Percentiles rank a stretch among this genome's conserved stretches.
Conservation (phyloP, 2,329 filamentous ascomycete species). For the Geosmithia flava region DNA sequence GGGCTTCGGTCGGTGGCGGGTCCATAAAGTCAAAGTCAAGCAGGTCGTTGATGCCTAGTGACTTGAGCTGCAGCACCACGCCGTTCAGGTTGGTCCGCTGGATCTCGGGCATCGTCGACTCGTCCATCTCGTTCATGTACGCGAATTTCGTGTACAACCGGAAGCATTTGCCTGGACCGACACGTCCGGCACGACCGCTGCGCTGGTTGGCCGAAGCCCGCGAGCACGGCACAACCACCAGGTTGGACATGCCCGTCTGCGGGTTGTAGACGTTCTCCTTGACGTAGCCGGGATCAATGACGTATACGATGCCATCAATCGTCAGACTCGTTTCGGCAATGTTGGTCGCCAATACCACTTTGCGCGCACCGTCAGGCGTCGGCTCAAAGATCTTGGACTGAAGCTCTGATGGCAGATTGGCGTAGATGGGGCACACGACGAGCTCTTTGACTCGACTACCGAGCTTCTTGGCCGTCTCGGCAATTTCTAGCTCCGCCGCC, state of each 20-base stretch:
- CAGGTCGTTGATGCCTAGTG: constrained; percentile 81
- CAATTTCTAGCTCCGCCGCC: constrained; percentile 68
- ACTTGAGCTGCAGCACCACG: constrained; percentile 77
- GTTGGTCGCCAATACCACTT: constrained; percentile 90
- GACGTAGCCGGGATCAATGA: constrained; percentile 89
- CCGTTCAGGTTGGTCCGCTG: constrained; percentile 79
- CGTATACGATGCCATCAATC: constrained; percentile 91
- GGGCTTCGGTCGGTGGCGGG: constrained; percentile 74
- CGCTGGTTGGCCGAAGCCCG: constrained; percentile 87
- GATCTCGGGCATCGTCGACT: constrained; percentile 86
- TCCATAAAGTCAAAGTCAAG: constrained; percentile 96
- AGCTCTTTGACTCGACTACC: constrained; percentile 77
- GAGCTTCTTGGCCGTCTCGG: constrained; percentile 77
- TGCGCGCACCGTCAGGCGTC: constrained; percentile 71
- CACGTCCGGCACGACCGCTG: constrained; percentile 83
- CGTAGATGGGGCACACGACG: constrained; percentile 87
- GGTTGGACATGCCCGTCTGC: constrained; percentile 79
- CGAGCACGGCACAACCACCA: constrained; percentile 85
- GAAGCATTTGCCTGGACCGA: constrained; percentile 87
- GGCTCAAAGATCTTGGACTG: constrained; percentile 93
- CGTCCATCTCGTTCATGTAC: constrained; percentile 89
- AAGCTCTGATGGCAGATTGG: constrained; percentile 79
- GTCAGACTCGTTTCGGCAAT: constrained; percentile 95
- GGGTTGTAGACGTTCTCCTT: constrained; percentile 95
- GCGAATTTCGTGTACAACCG: constrained; percentile 87